Conservation (phyloP, 805 yeast genomes). For the Jamesozyma jinghongensis region DNA sequence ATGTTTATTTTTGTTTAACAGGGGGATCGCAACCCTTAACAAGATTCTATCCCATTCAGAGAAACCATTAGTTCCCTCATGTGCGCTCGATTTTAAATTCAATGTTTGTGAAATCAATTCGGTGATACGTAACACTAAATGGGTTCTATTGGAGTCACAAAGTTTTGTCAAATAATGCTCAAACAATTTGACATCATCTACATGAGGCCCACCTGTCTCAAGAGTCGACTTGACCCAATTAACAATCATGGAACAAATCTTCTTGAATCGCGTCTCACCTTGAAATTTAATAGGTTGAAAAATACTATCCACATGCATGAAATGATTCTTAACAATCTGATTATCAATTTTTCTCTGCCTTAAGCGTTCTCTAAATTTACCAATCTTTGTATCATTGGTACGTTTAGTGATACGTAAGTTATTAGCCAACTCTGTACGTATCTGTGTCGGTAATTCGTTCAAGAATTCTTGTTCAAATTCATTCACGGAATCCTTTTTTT, state of each 20-base stretch:
- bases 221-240: constrained; percentile 33
- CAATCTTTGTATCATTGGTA: constrained; percentile 16
- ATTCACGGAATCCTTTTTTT: constrained; percentile 20
- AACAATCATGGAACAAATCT: constrained; percentile 28
- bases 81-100: constrained; percentile 9
- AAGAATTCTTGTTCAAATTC: constrained; percentile 51
- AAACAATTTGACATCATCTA: constrained; percentile 33
- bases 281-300: constrained; percentile 30
- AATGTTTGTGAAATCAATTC: constrained; percentile 17
- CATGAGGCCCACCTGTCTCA: constrained; percentile 30
- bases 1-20: constrained; percentile 18
- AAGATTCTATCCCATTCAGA: constrained; percentile 28
- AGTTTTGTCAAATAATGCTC: constrained; percentile 28
- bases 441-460: constrained; percentile 53
- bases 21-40: constrained; percentile 19
- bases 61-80: constrained; percentile 11
- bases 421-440: constrained; percentile 49
- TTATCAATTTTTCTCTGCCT: constrained; percentile 9
- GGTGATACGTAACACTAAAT: constrained; percentile 17
- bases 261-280: constrained; percentile 26
- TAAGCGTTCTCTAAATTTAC: constrained; percentile 11
- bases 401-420: constrained; percentile 35
- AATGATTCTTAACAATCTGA: constrained; percentile 12
- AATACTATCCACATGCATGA: constrained; percentile 15
- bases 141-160: constrained; percentile 21